These are phyloP conservation scores for Diversispora epigaea DNA, from an alignment of 192 early-diverging fungal genomes.

Conservation along the genomic window DNA sequence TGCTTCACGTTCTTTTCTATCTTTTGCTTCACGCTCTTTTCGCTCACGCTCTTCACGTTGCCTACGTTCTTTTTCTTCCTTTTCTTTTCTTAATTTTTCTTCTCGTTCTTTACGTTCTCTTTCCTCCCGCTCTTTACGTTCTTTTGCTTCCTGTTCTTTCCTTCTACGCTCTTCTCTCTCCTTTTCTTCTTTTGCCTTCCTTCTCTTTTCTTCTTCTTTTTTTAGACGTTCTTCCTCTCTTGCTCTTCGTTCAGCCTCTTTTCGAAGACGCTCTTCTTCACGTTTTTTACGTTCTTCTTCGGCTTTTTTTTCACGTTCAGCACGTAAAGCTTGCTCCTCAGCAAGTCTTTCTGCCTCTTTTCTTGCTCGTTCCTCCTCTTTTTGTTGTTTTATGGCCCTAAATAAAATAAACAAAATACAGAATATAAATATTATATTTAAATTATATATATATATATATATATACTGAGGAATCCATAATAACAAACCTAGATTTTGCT, in stretches of 20 bases:
- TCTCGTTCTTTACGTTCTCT: slow-evolving; percentile 42
- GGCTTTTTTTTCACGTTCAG: slow-evolving; percentile 50
- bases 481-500: slow-evolving; percentile 66
- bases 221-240: slow-evolving; percentile 46
- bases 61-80: slow-evolving; percentile 41
- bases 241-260: slow-evolving; percentile 55
- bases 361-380: slow-evolving; percentile 62
- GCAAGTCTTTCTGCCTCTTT: slow-evolving; percentile 57
- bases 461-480: background rate
- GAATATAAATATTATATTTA: background rate
- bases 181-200: slow-evolving; percentile 33
- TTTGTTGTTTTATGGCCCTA: slow-evolving; percentile 70
- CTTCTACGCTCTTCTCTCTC: slow-evolving; percentile 52
- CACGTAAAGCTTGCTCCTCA: slow-evolving; percentile 42
- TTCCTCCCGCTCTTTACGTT: slow-evolving; percentile 41
- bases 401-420: background rate
- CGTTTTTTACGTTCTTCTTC: slow-evolving; percentile 63
- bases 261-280: slow-evolving; percentile 59
- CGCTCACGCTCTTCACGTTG: slow-evolving; percentile 46
- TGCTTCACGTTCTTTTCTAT: slow-evolving; percentile 56
- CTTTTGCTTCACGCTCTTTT: slow-evolving; percentile 49
- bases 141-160: slow-evolving; percentile 63
- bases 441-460: background rate
- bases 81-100: slow-evolving; percentile 39
- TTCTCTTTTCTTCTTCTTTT: slow-evolving; percentile 44